Base-by-base conservation (phyloP, 352 stramenopile species). In the Phytopythium helicoides region DNA sequence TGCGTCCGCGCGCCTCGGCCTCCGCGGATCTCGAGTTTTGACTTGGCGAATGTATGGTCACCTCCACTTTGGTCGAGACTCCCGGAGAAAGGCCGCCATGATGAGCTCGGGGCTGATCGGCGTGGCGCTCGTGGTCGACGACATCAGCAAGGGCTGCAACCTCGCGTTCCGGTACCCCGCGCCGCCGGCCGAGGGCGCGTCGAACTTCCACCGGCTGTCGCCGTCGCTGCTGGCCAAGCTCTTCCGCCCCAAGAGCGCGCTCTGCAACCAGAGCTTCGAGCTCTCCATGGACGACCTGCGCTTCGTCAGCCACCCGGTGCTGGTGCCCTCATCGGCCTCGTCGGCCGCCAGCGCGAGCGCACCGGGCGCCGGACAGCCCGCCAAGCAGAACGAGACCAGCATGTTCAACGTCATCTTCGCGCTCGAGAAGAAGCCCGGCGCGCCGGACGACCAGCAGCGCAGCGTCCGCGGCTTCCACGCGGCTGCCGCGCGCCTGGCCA, bases 331-430 rank as follows among this genome's bases (percentile, higher is more conserved):
- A 9, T 15, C 5, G 44, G 16, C 47, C 21, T 53, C 34, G 11
- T 14, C 9, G 1, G 33, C 50, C 6, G 47, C 58, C 38, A 23
- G 39, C 40, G 59, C 48, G 50, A 23, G 54, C 36, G 18, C 40
- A 23, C 25, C 42, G 52, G 49, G 47, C 42, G 1, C 51, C 3
- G 10, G 11, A 12, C 25, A 38, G 3, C 11, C 7, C 42, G 11
- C 12, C 2, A 12, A 34, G 33, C 31, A 69, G 23, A 86, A 71
- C 36, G 84, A 94, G 38, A 91, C 80, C 26, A 92, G 80, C 33
- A 94, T 94, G 84, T 94, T 94, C 48, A 94, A 94, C 56, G 63
- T 95, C 46, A 91, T 95, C 52, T 94, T 95, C 39, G 86, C 74
- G 21, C 57, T 95, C 31, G 74, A 86, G 40, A 78, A 88, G 51